phyloP scores from a whole-genome alignment of 2,329 filamentous ascomycete species.

The Ophiostoma pallidulum region DNA sequence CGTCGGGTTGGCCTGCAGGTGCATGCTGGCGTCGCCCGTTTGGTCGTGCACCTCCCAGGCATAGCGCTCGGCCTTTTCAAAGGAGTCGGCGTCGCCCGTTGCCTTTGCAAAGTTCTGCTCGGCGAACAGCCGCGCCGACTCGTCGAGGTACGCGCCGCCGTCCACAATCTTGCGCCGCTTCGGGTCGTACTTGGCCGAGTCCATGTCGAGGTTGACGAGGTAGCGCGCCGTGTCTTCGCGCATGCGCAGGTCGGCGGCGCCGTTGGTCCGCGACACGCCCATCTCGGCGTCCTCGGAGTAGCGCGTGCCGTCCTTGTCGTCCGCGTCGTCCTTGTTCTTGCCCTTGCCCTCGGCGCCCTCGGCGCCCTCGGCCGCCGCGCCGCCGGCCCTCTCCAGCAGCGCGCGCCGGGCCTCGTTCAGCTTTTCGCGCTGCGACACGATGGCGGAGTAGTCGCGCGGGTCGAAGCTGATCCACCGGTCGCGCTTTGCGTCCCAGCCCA shows the following conservation, averaged over 20 bases:
- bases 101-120: slow-evolving; percentile 87
- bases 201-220: slow-evolving; percentile 83
- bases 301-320: slow-evolving; percentile 10
- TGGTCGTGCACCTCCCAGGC: slow-evolving; percentile 94
- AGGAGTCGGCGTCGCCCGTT: slow-evolving; percentile 85
- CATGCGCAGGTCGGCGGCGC: slow-evolving; percentile 81
- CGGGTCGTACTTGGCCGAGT: slow-evolving; percentile 95
- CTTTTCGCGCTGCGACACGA: slow-evolving; percentile 85
- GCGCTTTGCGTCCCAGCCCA: slow-evolving; percentile 95
- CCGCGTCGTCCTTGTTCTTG: not conserved
- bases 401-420: slow-evolving; percentile 64
- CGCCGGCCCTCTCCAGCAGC: slow-evolving; percentile 41
- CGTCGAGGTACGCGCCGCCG: slow-evolving; percentile 68
- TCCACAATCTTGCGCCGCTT: slow-evolving; percentile 91
- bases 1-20: slow-evolving; percentile 93
- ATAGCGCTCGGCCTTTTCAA: slow-evolving; percentile 79
- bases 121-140: slow-evolving; percentile 71
- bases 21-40: slow-evolving; percentile 66
- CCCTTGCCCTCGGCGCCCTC: not conserved
- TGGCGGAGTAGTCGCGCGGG: slow-evolving; percentile 68
- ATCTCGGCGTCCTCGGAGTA: slow-evolving; percentile 97
- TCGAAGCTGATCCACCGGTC: slow-evolving; percentile 99
- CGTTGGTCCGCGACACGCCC: slow-evolving; percentile 84
- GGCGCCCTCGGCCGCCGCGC: slow-evolving; percentile 32
- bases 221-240: slow-evolving; percentile 98